phyloP scores from a whole-genome alignment of 2,329 filamentous ascomycete genomes.

The Aspergillus luchuensis region DNA sequence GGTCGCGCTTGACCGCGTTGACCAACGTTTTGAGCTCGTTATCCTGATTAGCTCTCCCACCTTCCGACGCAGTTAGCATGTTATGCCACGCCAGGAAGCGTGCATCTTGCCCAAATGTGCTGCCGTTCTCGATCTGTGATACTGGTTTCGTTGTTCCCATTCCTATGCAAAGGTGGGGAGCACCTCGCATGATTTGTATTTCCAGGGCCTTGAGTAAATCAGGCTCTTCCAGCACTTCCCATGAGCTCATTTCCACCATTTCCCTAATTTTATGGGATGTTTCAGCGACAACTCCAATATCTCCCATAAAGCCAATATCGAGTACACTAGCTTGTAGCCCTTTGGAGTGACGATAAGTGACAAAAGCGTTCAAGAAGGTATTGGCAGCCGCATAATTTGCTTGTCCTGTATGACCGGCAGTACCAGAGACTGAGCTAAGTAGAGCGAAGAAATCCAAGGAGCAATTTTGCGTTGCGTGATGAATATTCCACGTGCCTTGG shows the following conservation, averaged over 20 bases:
- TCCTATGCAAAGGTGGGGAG: too few relatives aligned
- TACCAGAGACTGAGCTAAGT: constrained; percentile 37
- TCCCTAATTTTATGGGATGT: not conserved
- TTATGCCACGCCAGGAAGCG: too few relatives aligned
- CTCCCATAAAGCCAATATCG: constrained; percentile 30
- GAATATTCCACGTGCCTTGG: constrained; percentile 33
- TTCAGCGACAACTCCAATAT: constrained; percentile 26
- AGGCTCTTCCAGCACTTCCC: not conserved
- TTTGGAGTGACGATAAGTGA: constrained; percentile 23
- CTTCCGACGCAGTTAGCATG: too few relatives aligned
- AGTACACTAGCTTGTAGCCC: constrained; percentile 27
- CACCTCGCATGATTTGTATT: not conserved
- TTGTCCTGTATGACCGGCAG: constrained; percentile 42
- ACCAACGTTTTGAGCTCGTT: not conserved
- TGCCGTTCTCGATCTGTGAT: too few relatives aligned
- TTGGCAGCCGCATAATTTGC: constrained; percentile 44
- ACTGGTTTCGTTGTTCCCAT: too few relatives aligned
- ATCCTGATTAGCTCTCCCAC: too few relatives aligned
- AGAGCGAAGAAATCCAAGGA: constrained; percentile 30
- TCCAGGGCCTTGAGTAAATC: not conserved
- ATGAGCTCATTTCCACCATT: too few relatives aligned
- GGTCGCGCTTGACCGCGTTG: constrained; percentile 7
- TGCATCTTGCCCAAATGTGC: too few relatives aligned
- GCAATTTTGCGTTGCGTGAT: constrained; percentile 15
- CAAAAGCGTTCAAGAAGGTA: constrained; percentile 36